Base-by-base conservation (phyloP, 1,284 basidiomycete genomes). In the Ustilago cynodontis region DNA sequence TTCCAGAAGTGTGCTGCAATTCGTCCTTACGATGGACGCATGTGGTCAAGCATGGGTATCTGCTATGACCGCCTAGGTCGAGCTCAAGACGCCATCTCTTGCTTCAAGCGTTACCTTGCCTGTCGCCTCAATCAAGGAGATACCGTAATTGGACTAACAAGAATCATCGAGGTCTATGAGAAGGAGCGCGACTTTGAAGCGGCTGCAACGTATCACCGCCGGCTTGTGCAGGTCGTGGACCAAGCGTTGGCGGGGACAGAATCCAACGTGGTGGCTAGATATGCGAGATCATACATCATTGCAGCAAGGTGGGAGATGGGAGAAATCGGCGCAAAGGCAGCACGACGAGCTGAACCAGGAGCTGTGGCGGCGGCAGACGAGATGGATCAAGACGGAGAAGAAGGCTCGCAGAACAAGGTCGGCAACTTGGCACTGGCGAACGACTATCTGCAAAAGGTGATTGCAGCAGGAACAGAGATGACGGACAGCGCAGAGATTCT, bases 1-100 rank as follows among this genome's bases (percentile, higher is more conserved):
- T 98, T 96, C 85, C 95, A 98, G 83, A 92, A 94, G 82, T 95
- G 97, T 1, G 95, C 95, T 20, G 93, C 94, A 26, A 89, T 98
- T 69, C 71, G 95, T 41, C 96, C 97, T 14, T 98, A 98, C 85
- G 97, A 99, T 86, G 92, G 95, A 50, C 90, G 96, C 26, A 90
- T 99, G 87, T 99, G 97, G 97, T 92, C 94, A 80, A 95, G 94
- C 7, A 91, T 98, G 79, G 96, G 93, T 9, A 91, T 92, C 79
- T 95, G 95, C 82, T 99, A 98, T 86, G 94, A 96, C 86, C 93
- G 94, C 81, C 90, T 98, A 77, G 91, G 77, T 22, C 60, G 76
- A 18, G 58, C 68, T 24, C 62, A 76, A 14, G 75, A 85, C 26
- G 83, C 84, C 11, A 72, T 85, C 18, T 73, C 75, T 52, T 82